A percentile compares a stretch with the other conserved stretches of the same genome.
phyloP scores from a whole-genome alignment of 805 yeast species.

The Cyberlindnera amylophila region DNA sequence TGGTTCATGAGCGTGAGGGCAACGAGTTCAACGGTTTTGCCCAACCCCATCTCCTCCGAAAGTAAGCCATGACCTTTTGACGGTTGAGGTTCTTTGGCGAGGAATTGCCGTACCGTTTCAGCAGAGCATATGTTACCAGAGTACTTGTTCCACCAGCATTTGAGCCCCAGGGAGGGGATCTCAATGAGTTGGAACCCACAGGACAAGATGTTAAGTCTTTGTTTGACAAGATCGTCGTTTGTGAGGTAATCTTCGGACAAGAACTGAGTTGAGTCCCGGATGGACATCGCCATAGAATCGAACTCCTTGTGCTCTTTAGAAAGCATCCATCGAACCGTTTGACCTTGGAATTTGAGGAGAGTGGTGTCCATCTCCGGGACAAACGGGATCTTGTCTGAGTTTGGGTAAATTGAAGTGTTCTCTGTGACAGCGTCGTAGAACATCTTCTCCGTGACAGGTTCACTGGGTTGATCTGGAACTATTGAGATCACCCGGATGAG shows the following conservation, averaged over 20 bases:
- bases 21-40: slow-evolving; percentile 85
- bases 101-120: slow-evolving; percentile 28
- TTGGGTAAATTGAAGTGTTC: slow-evolving; percentile 33
- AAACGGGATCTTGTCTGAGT: slow-evolving; percentile 17
- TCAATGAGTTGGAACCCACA: slow-evolving; percentile 50
- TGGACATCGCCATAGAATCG: slow-evolving; percentile 25
- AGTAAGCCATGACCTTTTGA: slow-evolving; percentile 48
- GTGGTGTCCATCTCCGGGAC: slow-evolving; percentile 42
- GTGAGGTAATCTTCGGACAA: slow-evolving; percentile 5
- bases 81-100: slow-evolving; percentile 24
- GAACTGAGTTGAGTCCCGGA: slow-evolving; percentile 25
- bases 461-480: slow-evolving; percentile 2
- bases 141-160: slow-evolving; percentile 46
- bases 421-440: slow-evolving; percentile 51
- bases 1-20: slow-evolving; percentile 61
- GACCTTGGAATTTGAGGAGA: slow-evolving; percentile 48
- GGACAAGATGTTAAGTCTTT: slow-evolving; percentile 37
- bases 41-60: slow-evolving; percentile 97
- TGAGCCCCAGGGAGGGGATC: slow-evolving; percentile 1
- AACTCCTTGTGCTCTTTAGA: slow-evolving; percentile 43
- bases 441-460: slow-evolving; percentile 28
- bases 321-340: slow-evolving; percentile 55
- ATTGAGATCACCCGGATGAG: slow-evolving; percentile 4
- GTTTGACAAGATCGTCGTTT: slow-evolving; percentile 25
- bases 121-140: slow-evolving; percentile 44